phyloP scores from a whole-genome alignment of 257 asterid species.

The Solanum rostratum region DNA sequence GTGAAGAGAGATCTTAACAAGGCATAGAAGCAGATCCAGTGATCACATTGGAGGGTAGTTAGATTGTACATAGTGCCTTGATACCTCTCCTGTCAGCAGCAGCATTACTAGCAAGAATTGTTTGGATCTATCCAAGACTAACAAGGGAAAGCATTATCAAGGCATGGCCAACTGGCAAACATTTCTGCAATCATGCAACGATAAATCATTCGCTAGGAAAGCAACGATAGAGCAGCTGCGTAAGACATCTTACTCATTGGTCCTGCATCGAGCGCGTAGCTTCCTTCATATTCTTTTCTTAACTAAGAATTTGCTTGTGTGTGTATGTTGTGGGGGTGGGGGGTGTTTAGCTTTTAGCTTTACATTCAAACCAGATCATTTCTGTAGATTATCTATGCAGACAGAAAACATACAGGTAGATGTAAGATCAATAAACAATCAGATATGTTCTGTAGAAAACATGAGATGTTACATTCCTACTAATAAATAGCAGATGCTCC shows the following conservation, averaged over 20 bases:
- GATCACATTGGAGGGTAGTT: neutral
- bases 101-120: conserved; percentile 6
- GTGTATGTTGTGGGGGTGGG: neutral
- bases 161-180: neutral
- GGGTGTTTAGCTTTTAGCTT: neutral
- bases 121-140: neutral
- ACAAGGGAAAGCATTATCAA: neutral
- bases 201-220: neutral
- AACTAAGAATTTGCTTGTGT: neutral
- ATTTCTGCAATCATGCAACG: neutral
- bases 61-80: neutral
- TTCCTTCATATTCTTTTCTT: neutral
- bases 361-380: too few species aligned
- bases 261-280: neutral
- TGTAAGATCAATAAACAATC: neutral
- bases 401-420: neutral
- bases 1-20: neutral
- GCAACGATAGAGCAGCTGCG: neutral
- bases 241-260: too few species aligned
- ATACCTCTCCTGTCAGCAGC: conserved; percentile 3
- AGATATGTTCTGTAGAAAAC: neutral
- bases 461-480: neutral
- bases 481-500: neutral
- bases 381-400: neutral
- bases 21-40: neutral